Evolutionary conservation across 257 asterid species (phyloP).

Genomic region (Plantago ovata): DNA sequence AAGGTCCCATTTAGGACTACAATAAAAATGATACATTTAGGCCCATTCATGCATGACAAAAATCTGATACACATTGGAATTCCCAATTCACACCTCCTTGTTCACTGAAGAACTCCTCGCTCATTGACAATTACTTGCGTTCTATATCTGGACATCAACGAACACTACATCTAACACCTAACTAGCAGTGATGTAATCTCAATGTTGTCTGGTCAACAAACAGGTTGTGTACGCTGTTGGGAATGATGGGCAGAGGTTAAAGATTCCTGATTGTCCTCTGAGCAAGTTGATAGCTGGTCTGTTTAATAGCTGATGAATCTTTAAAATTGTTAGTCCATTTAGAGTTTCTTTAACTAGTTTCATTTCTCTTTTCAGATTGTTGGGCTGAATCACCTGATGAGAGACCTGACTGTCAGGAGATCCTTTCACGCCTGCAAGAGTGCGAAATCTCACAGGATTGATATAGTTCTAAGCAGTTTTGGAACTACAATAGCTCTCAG

Average conservation of each 20-base stretch:
- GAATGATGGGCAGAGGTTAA: conserved; percentile 67
- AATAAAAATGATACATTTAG: no score
- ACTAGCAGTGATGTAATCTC: neutral
- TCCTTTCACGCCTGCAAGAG: conserved; percentile 62
- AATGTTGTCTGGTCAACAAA: neutral
- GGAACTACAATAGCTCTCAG: neutral
- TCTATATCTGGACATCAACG: no score
- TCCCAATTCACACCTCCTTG: no score
- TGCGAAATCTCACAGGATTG: conserved; percentile 44
- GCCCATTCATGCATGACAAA: no score
- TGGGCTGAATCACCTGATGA: conserved; percentile 78
- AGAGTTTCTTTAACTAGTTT: neutral
- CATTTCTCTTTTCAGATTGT: conserved; percentile 47
- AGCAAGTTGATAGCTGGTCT: conserved; percentile 65
- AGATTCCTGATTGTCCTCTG: conserved; percentile 79
- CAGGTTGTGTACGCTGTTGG: conserved; percentile 89
- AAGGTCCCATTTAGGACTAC: no score
- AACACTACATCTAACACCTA: no score
- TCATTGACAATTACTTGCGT: no score
- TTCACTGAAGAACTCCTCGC: no score
- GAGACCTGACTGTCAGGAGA: conserved; percentile 71
- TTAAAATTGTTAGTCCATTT: neutral
- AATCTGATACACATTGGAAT: no score
- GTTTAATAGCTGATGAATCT: conserved; percentile 6
- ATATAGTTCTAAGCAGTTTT: conserved; percentile 13